Evolutionary conservation across 176 grass and related monocot genomes (phyloP).

Genomic region (Cenchrus americanus): DNA sequence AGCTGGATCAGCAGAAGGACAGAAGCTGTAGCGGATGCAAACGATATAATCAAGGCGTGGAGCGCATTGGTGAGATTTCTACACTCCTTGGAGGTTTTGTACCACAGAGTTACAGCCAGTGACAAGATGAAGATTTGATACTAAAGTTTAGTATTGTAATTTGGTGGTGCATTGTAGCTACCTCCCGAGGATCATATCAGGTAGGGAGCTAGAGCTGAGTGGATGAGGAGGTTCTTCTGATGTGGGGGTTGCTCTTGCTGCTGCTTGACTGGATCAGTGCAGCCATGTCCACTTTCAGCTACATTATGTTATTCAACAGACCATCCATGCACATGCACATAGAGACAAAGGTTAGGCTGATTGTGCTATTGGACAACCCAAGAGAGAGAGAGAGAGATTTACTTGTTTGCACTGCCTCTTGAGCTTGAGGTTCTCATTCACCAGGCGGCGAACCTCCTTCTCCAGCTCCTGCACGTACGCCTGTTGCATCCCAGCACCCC

Average conservation of each 20-base stretch:
- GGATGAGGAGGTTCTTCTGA: conserved; percentile 38
- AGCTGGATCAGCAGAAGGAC: no score
- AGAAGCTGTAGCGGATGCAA: no score
- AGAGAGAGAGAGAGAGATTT: not conserved
- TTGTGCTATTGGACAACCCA: not conserved
- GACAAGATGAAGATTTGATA: no score
- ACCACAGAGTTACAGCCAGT: no score
- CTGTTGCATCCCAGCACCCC: not conserved
- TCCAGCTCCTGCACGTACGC: conserved; percentile 61
- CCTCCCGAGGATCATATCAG: not conserved
- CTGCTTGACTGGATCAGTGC: conserved; percentile 29
- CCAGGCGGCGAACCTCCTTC: conserved; percentile 52
- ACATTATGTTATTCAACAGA: not conserved
- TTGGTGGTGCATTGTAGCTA: no score
- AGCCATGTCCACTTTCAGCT: conserved; percentile 51
- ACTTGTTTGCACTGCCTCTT: conserved; percentile 59
- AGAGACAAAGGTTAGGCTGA: not conserved
- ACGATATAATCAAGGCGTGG: no score
- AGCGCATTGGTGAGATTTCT: no score
- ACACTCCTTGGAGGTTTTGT: no score
- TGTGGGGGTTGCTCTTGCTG: conserved; percentile 21
- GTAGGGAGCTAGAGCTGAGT: conserved; percentile 24
- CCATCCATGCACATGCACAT: not conserved
- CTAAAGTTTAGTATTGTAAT: no score
- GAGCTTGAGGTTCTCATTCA: conserved; percentile 53